These are phyloP conservation scores for Phaeosphaeriaceae sp. DNA, from an alignment of 2,329 filamentous ascomycete species.

Conservation along the genomic window DNA sequence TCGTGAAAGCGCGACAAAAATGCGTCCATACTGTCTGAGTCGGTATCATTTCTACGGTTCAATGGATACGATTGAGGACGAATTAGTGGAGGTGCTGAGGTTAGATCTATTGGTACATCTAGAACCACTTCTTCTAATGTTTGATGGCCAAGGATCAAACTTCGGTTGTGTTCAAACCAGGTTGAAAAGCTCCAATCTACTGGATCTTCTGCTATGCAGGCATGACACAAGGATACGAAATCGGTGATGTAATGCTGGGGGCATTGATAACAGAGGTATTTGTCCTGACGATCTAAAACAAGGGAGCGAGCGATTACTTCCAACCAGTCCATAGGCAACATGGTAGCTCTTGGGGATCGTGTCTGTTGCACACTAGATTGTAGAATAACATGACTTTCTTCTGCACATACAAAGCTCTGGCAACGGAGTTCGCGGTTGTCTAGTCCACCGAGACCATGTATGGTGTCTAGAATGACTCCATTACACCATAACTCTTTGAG, in stretches of 20 bases:
- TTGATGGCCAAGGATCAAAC: constrained; percentile 19
- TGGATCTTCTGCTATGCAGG: constrained; percentile 21
- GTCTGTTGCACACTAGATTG: constrained; percentile 13
- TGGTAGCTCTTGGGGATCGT: constrained; percentile 11
- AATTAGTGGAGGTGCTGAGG: constrained; percentile 13
- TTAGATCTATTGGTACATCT: constrained; percentile 8
- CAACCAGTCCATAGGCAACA: constrained; percentile 24
- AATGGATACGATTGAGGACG: constrained; percentile 23
- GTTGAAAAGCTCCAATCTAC: constrained; percentile 35
- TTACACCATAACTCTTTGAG: constrained; percentile 33
- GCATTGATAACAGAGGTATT: constrained; percentile 36
- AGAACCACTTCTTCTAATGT: constrained; percentile 24
- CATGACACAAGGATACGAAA: constrained; percentile 35
- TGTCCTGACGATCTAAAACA: constrained; percentile 39
- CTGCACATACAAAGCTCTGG: constrained; percentile 30
- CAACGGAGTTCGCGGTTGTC: constrained; percentile 36
- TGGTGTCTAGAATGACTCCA: constrained; percentile 29
- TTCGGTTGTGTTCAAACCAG: constrained; percentile 35
- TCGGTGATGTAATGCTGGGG: constrained; percentile 32
- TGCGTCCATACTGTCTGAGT: constrained; percentile 25
- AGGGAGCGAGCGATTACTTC: constrained; percentile 33
- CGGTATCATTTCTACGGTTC: constrained; percentile 9
- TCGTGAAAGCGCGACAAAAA: constrained; percentile 40
- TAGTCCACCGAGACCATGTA: constrained; percentile 34
- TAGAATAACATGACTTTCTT: constrained; percentile 19